Evolutionary conservation across 228 moss, liverwort and hornwort species (phyloP).

Genomic region (Sphagnum magellanicum): DNA sequence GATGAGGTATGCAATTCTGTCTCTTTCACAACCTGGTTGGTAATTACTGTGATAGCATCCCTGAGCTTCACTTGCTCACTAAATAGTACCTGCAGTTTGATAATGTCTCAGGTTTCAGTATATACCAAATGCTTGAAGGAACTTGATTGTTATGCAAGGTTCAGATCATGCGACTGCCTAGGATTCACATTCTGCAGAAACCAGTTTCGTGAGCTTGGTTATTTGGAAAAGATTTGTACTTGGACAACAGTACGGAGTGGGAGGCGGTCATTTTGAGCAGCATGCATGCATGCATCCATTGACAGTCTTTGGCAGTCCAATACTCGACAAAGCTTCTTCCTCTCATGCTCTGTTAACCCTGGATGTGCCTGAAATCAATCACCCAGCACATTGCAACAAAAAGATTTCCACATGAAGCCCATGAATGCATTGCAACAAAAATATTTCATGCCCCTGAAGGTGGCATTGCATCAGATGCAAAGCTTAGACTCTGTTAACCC

Average conservation of each 20-base stretch:
- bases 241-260: slow-evolving; percentile 82
- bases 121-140: no score
- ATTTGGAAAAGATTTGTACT: slow-evolving; percentile 7
- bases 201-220: no score
- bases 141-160: no score
- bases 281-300: slow-evolving; percentile 77
- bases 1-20: no score
- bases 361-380: slow-evolving; percentile 58
- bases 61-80: slow-evolving; percentile 75
- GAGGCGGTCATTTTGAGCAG: slow-evolving; percentile 86
- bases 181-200: no score
- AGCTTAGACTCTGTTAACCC: no score
- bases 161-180: no score
- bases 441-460: no score
- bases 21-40: slow-evolving; percentile 9
- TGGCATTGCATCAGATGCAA: no score
- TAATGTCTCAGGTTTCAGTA: neutral
- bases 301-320: slow-evolving; percentile 74
- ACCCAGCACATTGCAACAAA: neutral
- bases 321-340: slow-evolving; percentile 69
- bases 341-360: slow-evolving; percentile 52
- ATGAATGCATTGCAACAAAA: no score
- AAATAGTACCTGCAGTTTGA: slow-evolving; percentile 36
- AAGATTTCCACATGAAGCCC: neutral
- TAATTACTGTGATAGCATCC: slow-evolving; percentile 39